phyloP scores from a whole-genome alignment of 2,329 filamentous ascomycete genomes.

The Hypoxylon sp. region DNA sequence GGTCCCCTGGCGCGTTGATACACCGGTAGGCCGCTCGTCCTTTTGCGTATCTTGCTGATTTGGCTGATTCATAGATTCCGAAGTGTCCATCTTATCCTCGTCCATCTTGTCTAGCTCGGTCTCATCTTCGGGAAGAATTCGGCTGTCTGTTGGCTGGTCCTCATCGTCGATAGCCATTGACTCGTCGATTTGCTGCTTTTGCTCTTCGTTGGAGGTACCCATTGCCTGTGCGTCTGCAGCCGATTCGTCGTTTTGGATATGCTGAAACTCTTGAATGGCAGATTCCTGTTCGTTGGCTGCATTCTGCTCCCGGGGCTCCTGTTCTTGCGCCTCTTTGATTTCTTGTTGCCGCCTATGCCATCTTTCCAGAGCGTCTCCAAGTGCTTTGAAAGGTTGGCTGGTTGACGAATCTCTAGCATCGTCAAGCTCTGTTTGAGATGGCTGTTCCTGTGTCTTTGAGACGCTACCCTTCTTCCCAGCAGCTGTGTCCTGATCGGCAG shows the following conservation, averaged over 20 bases:
- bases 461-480: conserved; percentile 68
- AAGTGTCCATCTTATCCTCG: conserved; percentile 55
- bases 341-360: conserved; percentile 91
- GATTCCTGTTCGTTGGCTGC: conserved; percentile 58
- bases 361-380: conserved; percentile 89
- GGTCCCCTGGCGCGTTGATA: conserved; percentile 66
- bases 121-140: conserved; percentile 62
- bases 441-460: conserved; percentile 56
- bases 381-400: conserved; percentile 85
- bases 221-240: conserved; percentile 89
- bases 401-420: conserved; percentile 52
- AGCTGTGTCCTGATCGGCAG: conserved; percentile 68
- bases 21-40: conserved; percentile 66
- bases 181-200: conserved; percentile 85
- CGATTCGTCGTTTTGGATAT: conserved; percentile 83
- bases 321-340: conserved; percentile 70
- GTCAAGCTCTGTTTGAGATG: conserved; percentile 54
- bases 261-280: conserved; percentile 88
- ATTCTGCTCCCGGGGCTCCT: conserved; percentile 60
- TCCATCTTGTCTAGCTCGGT: conserved; percentile 56
- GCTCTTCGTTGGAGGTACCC: conserved; percentile 86
- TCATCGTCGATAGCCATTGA: conserved; percentile 84
- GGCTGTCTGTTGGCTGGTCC: conserved; percentile 58
- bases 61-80: conserved; percentile 50
- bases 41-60: conserved; percentile 54